Evolutionary conservation across 768 basidiomycete genomes (phyloP).

Genomic region (Brasilioporus rufonigricans): DNA sequence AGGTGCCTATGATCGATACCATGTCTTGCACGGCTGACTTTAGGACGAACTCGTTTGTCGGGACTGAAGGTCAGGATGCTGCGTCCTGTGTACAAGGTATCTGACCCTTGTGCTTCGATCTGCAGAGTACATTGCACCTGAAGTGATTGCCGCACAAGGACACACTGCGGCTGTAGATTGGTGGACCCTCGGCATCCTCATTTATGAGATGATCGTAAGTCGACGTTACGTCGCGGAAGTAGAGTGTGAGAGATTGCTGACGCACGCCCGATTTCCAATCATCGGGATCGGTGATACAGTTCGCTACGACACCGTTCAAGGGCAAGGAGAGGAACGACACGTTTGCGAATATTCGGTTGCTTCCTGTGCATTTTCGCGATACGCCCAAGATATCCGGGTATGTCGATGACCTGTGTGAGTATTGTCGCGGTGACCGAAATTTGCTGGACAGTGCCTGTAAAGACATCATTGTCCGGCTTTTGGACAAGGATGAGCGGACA

Average conservation of each 20-base stretch:
- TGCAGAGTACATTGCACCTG: conserved; percentile 97
- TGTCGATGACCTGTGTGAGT: conserved; percentile 27
- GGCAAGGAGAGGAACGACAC: conserved; percentile 92
- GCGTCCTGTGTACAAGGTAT: conserved; percentile 6
- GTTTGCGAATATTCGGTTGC: conserved; percentile 90
- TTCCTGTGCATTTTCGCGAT: conserved; percentile 86
- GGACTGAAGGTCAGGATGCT: conserved; percentile 81
- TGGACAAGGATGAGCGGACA: conserved; percentile 90
- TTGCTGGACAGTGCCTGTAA: conserved; percentile 67
- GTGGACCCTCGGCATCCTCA: conserved; percentile 98
- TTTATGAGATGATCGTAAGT: conserved; percentile 98
- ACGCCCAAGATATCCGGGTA: conserved; percentile 73
- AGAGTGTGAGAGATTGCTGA: conserved; percentile 28
- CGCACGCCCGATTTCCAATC: conserved; percentile 31
- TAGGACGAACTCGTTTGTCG: conserved; percentile 98
- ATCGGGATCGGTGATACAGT: conserved; percentile 48
- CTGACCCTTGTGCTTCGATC: conserved; percentile 18
- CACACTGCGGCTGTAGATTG: conserved; percentile 99
- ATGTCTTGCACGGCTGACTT: conserved; percentile 97
- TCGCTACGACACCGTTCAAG: conserved; percentile 98
- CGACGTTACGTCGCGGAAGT: conserved; percentile 23
- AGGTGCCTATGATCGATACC: conserved; percentile 95
- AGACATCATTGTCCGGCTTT: conserved; percentile 78
- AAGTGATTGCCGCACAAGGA: conserved; percentile 94
- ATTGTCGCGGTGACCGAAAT: conserved; percentile 7